A percentile compares a stretch with the other conserved stretches of the same genome.
These are phyloP conservation scores for Aspergillus nanangensis DNA, from an alignment of 495 filamentous ascomycete species.

Conservation along the genomic window DNA sequence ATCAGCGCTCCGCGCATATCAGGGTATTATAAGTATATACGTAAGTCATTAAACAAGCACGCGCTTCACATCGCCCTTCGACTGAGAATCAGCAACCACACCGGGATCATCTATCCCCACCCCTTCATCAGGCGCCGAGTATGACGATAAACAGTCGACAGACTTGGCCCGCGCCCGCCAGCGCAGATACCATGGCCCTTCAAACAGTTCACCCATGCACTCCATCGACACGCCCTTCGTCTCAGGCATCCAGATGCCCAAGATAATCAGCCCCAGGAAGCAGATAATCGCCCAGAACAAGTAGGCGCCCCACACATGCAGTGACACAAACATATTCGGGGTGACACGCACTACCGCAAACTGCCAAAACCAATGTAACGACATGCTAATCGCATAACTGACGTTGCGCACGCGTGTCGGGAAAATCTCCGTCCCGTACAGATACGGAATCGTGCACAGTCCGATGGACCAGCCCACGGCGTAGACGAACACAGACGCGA, in stretches of 20 bases:
- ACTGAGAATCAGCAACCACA: no score
- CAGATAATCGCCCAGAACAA: slow-evolving; percentile 43
- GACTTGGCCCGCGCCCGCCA: slow-evolving; percentile 29
- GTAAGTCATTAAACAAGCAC: no score
- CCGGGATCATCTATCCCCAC: no score
- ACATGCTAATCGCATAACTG: slow-evolving; percentile 40
- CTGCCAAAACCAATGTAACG: slow-evolving; percentile 45
- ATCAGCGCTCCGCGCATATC: no score
- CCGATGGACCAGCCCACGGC: slow-evolving; percentile 47
- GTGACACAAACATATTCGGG: slow-evolving; percentile 39
- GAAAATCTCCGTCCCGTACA: slow-evolving; percentile 46
- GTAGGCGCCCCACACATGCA: slow-evolving; percentile 43
- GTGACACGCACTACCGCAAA: slow-evolving; percentile 47
- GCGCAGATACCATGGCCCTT: slow-evolving; percentile 38
- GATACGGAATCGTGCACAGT: slow-evolving; percentile 45
- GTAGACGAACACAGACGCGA: slow-evolving; percentile 44
- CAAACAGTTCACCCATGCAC: slow-evolving; percentile 42
- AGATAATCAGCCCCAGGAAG: slow-evolving; percentile 33
- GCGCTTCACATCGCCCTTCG: no score
- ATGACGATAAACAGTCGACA: no score
- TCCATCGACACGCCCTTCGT: slow-evolving; percentile 43
- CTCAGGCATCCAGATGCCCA: slow-evolving; percentile 45
- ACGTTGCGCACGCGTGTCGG: slow-evolving; percentile 42
- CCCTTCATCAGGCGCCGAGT: no score
- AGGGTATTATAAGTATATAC: no score